These are phyloP conservation scores for Amoeboradix gromovi DNA, from an alignment of 371 early-diverging fungal genomes.

Conservation along the genomic window DNA sequence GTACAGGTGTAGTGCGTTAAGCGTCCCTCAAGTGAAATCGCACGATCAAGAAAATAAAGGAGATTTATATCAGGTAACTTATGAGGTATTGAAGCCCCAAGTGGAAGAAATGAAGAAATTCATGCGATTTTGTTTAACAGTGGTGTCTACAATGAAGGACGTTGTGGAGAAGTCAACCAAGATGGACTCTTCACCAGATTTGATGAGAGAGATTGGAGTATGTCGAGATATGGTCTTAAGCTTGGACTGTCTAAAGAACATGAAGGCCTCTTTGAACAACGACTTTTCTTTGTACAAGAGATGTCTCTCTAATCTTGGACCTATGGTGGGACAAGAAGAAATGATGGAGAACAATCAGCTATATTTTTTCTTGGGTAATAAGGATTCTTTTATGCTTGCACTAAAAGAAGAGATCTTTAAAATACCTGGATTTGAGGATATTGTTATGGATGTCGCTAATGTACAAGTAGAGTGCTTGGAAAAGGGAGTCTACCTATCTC, in stretches of 20 bases:
- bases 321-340: constrained; percentile 7
- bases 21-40: constrained; percentile 10
- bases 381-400: constrained; percentile 12
- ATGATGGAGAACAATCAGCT: constrained; percentile 11
- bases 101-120: constrained; percentile 14
- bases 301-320: neutral
- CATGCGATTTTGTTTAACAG: constrained; percentile 11
- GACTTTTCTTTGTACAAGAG: constrained; percentile 20
- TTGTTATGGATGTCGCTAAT: constrained; percentile 13
- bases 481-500: constrained; percentile 4
- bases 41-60: constrained; percentile 11
- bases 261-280: constrained; percentile 20
- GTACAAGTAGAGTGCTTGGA: constrained; percentile 9
- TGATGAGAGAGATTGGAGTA: constrained; percentile 9
- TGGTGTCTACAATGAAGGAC: constrained; percentile 6
- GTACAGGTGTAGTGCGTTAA: no score
- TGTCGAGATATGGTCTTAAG: constrained; percentile 13
- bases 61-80: constrained; percentile 8
- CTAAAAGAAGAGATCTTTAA: constrained; percentile 7
- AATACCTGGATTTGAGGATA: constrained; percentile 11
- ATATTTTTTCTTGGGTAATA: constrained; percentile 14
- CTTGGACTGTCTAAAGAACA: constrained; percentile 18
- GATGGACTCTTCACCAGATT: constrained; percentile 6
- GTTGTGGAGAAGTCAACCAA: constrained; percentile 7
- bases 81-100: constrained; percentile 12